Base-by-base conservation (phyloP, 805 yeast genomes). In the Starmerella riodocensis region DNA sequence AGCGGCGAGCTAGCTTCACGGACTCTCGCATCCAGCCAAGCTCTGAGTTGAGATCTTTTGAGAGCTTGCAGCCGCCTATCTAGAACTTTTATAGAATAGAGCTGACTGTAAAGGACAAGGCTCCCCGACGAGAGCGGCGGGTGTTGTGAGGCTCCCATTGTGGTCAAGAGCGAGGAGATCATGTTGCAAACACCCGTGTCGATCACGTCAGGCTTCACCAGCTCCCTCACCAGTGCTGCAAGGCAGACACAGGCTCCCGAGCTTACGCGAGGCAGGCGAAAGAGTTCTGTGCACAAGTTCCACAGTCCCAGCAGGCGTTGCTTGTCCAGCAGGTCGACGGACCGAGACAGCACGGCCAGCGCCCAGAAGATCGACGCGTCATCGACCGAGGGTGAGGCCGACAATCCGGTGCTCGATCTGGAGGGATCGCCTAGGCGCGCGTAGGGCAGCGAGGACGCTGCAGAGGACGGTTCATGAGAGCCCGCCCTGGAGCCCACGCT, bases 161-260 rank as follows among this genome's bases (percentile, higher is more conserved):
- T 22, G 9, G 6, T 11, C 3, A 40, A 14, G 6, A 40, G 32
- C 5, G 29, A 9, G 14, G 13, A 18, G 7, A 39, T 14, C 18
- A 24, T 16, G 2, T 18, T 31, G 2, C 36, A 9, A 9, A 34
- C 22, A 3, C 13, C 24, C 4, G 6, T 20, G 12, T 44, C 46
- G 3, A 42, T 21, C 4, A 17, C 12, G 6, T 18, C 32, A 1
- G 40, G 41, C 2, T 19, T 12, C 11, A 29, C 19, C 6, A 43
- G 32, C 14, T 13, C 8, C 1, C 26, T 11, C 1, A 39, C 19
- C 11, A 34, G 22, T 20, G 7, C 21, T 1, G 47, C 20, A 3
- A 46, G 28, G 14, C 42, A 35, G 31, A 36, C 40, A 24, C 43
- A 34, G 3, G 49, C 49, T 7, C 36, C 42, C 2, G 46, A 35